Percentiles rank a stretch among this genome's conserved stretches.
Evolutionary conservation across 2,329 filamentous ascomycete genomes (phyloP).

Genomic region (Neodidymelliopsis sp.): DNA sequence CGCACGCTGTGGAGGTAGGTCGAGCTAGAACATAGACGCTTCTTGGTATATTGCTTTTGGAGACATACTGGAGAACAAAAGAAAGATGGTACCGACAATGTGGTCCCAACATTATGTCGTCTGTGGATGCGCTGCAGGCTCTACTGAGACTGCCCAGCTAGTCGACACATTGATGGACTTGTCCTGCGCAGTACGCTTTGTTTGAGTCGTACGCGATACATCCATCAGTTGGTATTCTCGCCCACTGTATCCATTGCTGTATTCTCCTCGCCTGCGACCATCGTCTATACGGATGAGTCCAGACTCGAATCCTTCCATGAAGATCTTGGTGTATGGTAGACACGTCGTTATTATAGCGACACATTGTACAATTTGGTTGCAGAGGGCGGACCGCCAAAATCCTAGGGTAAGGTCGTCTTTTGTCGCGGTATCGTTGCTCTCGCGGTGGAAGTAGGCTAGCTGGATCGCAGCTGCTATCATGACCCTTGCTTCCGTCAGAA

Average conservation of each 20-base stretch:
- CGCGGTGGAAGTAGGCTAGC: constrained; percentile 25
- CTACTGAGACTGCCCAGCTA: constrained; percentile 22
- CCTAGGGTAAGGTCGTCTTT: constrained; percentile 34
- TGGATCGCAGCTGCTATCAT: constrained; percentile 23
- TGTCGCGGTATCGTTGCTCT: constrained; percentile 11
- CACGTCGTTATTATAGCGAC: constrained; percentile 38
- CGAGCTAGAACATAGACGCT: too few relatives aligned
- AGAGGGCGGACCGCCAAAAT: constrained; percentile 36
- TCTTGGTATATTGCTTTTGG: too few relatives aligned
- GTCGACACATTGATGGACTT: constrained; percentile 22
- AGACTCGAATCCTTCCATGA: constrained; percentile 40
- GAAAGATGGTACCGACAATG: too few relatives aligned
- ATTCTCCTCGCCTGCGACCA: constrained; percentile 20
- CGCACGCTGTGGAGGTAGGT: too few relatives aligned
- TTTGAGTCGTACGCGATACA: constrained; percentile 18
- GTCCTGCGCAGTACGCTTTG: constrained; percentile 4
- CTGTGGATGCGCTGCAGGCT: constrained; percentile 10
- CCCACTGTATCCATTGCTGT: constrained; percentile 20
- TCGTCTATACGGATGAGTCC: constrained; percentile 35
- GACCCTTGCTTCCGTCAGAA: constrained; percentile 21
- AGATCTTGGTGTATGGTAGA: constrained; percentile 38
- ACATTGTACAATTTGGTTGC: constrained; percentile 34
- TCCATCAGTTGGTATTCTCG: constrained; percentile 27
- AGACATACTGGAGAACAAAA: too few relatives aligned
- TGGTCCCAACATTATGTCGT: background rate